A percentile compares a stretch with the other conserved stretches of the same genome.
Conservation (phyloP, 202 grass and related monocot species). For the Sporobolus alterniflorus region DNA sequence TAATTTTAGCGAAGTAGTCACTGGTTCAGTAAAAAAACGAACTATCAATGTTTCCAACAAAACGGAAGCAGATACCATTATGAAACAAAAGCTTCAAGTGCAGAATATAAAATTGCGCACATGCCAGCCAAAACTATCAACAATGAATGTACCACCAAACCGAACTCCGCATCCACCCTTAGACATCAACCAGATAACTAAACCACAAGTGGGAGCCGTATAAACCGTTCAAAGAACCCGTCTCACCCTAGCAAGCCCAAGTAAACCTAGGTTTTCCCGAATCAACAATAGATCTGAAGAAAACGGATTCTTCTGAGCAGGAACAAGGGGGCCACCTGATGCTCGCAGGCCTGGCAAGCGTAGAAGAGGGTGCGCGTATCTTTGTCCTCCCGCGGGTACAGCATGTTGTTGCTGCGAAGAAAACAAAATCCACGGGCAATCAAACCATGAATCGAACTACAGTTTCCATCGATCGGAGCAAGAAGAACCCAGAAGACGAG, state of each 20-base stretch:
- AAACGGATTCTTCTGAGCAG: not conserved
- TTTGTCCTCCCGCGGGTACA: conserved; percentile 83
- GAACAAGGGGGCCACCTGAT: conserved; percentile 48
- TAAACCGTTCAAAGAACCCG: not conserved
- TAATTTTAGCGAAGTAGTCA: not conserved
- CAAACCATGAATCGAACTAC: not conserved
- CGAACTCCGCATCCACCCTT: conserved; percentile 1
- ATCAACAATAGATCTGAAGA: not conserved
- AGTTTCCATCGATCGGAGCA: not conserved
- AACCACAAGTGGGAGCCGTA: not conserved
- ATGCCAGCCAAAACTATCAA: not conserved
- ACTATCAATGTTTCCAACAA: not conserved
- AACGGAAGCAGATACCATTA: not conserved
- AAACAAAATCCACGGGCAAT: not conserved
- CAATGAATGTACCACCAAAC: conserved; percentile 5
- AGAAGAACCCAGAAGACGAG: not conserved
- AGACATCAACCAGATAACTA: conserved; percentile 9
- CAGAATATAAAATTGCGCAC: not conserved
- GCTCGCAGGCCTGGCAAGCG: conserved; percentile 65
- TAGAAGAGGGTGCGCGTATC: conserved; percentile 65
- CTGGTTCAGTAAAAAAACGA: not conserved
- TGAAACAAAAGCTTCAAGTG: not conserved
- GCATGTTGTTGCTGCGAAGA: conserved; percentile 73
- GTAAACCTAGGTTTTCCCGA: conserved; percentile 36
- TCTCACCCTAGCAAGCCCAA: not conserved